Conservation (phyloP, 2,329 filamentous ascomycete genomes). For the Xylariaceae sp. region DNA sequence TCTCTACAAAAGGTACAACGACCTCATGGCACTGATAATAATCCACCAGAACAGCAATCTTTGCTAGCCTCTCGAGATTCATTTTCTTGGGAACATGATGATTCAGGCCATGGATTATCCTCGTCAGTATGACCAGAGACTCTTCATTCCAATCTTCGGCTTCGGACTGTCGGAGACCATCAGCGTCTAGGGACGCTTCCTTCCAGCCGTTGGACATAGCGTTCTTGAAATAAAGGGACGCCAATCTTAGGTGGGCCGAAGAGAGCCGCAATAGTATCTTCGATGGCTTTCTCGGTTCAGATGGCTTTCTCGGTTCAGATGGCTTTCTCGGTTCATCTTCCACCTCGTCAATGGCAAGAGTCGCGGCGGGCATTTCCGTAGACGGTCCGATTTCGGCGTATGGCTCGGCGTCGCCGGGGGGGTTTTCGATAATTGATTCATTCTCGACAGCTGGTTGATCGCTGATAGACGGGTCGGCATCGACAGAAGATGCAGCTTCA, state of each 20-base stretch:
- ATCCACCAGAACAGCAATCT: slow-evolving; percentile 10
- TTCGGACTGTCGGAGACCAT: slow-evolving; percentile 2
- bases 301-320: background rate
- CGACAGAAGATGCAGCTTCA: background rate
- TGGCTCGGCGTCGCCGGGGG: background rate
- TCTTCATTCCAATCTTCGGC: slow-evolving; percentile 26
- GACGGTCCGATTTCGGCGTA: background rate
- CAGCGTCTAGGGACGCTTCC: slow-evolving; percentile 3
- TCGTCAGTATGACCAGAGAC: slow-evolving; percentile 26
- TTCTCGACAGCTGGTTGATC: background rate
- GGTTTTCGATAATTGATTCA: background rate
- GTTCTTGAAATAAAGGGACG: slow-evolving; percentile 14
- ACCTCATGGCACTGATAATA: background rate
- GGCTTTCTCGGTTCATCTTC: background rate
- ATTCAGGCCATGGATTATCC: slow-evolving; percentile 13
- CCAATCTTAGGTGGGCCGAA: slow-evolving; percentile 16
- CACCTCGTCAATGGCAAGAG: no score
- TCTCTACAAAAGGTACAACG: background rate
- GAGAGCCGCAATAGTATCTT: slow-evolving; percentile 9
- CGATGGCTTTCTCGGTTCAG: background rate
- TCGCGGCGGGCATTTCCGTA: no score
- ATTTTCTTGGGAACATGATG: slow-evolving; percentile 2
- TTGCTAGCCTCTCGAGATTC: slow-evolving; percentile 11
- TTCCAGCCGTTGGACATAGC: slow-evolving; percentile 12
- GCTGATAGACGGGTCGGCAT: background rate